phyloP scores from a whole-genome alignment of 2,329 filamentous ascomycete genomes.

The Chalaropsis thielavioides region DNA sequence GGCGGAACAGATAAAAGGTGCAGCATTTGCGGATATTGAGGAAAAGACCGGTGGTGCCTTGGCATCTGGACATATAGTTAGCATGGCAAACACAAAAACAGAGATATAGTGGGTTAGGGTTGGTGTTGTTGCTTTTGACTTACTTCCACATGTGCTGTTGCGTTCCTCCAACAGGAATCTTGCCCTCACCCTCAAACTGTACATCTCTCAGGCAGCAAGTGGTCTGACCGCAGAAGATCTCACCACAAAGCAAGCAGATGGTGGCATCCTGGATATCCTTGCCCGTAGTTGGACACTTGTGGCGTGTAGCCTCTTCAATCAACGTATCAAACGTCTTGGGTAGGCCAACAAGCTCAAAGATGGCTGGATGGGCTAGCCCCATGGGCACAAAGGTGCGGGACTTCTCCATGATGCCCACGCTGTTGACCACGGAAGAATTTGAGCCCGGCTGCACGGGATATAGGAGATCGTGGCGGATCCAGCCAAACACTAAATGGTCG shows the following conservation, averaged over 20 bases:
- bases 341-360: slow-evolving; percentile 85
- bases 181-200: slow-evolving; percentile 28
- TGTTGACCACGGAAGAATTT: background rate
- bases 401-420: slow-evolving; percentile 6
- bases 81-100: no score
- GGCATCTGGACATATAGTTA: slow-evolving; percentile 48
- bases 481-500: slow-evolving; percentile 42
- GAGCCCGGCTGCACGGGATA: slow-evolving; percentile 22
- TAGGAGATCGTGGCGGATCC: slow-evolving; percentile 53
- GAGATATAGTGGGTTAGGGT: no score
- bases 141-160: slow-evolving; percentile 82
- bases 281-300: slow-evolving; percentile 74
- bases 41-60: slow-evolving; percentile 80
- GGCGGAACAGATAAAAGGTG: slow-evolving; percentile 70
- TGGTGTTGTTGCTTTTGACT: slow-evolving; percentile 25
- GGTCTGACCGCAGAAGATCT: slow-evolving; percentile 91
- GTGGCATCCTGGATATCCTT: slow-evolving; percentile 84
- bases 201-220: slow-evolving; percentile 70
- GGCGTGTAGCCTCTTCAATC: slow-evolving; percentile 77
- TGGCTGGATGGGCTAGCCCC: slow-evolving; percentile 62
- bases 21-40: slow-evolving; percentile 95
- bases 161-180: slow-evolving; percentile 56
- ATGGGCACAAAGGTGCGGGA: slow-evolving; percentile 25
- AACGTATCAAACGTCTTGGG: slow-evolving; percentile 84
- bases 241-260: slow-evolving; percentile 86